Evolutionary conservation across 1,139 yeast genomes (phyloP).

Genomic region (Candida anutae): DNA sequence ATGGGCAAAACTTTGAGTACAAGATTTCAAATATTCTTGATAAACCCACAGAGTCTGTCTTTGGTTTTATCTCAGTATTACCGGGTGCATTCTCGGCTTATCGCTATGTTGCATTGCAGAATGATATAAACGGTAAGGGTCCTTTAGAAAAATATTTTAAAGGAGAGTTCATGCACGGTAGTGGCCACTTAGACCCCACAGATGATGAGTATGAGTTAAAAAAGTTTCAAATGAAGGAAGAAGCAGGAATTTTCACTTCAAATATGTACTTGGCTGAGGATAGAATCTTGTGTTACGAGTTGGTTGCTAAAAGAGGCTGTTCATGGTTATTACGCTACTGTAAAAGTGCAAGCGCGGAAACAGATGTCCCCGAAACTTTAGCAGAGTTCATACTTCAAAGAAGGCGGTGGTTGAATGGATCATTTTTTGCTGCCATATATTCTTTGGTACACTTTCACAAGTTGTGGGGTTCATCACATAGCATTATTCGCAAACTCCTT

Average conservation of each 20-base stretch:
- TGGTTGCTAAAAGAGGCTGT: slow-evolving; percentile 39
- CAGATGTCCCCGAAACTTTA: slow-evolving; percentile 41
- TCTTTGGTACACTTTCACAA: slow-evolving; percentile 39
- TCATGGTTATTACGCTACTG: slow-evolving; percentile 41
- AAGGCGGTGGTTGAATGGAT: slow-evolving; percentile 46
- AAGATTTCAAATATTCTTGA: slow-evolving; percentile 40
- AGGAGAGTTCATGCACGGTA: slow-evolving; percentile 41
- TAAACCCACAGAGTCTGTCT: slow-evolving; percentile 40
- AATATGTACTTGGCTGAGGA: slow-evolving; percentile 47
- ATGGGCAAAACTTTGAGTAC: slow-evolving; percentile 42
- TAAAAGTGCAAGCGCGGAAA: slow-evolving; percentile 40
- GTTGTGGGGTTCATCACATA: slow-evolving; percentile 37
- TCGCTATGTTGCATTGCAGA: slow-evolving; percentile 33
- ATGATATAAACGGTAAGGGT: slow-evolving; percentile 36
- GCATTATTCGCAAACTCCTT: slow-evolving; percentile 32
- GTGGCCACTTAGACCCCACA: slow-evolving; percentile 38
- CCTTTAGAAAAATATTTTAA: slow-evolving; percentile 43
- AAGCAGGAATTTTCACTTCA: slow-evolving; percentile 44
- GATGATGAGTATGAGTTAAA: slow-evolving; percentile 41
- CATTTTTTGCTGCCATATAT: slow-evolving; percentile 43
- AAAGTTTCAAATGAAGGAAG: slow-evolving; percentile 31
- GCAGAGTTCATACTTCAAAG: slow-evolving; percentile 43
- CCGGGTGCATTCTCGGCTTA: slow-evolving; percentile 45
- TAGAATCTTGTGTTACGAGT: slow-evolving; percentile 41
- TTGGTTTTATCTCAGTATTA: slow-evolving; percentile 40